phyloP scores from a whole-genome alignment of 192 early-diverging fungal genomes.

The Podila horticola region DNA sequence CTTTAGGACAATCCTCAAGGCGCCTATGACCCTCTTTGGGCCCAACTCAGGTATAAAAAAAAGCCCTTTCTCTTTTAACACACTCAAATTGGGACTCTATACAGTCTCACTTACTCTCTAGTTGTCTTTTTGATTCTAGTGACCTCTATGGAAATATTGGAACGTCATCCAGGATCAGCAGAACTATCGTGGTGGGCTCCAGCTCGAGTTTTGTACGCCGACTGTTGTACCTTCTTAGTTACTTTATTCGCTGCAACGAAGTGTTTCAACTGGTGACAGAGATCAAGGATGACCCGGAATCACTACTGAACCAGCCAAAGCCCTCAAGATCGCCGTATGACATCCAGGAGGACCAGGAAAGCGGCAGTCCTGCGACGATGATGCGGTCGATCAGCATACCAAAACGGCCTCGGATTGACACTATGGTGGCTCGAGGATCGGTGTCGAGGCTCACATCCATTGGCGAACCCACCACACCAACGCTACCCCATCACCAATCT shows the following conservation, averaged over 20 bases:
- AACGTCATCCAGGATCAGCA: constrained; percentile 54
- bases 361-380: constrained; percentile 44
- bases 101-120: neutral
- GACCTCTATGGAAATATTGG: constrained; percentile 66
- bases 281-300: constrained; percentile 43
- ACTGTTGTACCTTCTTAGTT: constrained; percentile 62
- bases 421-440: constrained; percentile 19
- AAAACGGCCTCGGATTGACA: constrained; percentile 41
- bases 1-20: constrained; percentile 41
- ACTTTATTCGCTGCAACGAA: constrained; percentile 70
- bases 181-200: constrained; percentile 64
- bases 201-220: constrained; percentile 58
- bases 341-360: constrained; percentile 39
- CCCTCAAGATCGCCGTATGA: constrained; percentile 15
- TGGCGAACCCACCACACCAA: constrained; percentile 34
- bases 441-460: constrained; percentile 25
- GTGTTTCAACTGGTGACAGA: constrained; percentile 58
- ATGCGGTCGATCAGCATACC: constrained; percentile 51
- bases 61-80: neutral
- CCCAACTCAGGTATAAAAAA: constrained; percentile 60
- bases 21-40: constrained; percentile 67
- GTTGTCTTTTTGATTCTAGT: constrained; percentile 15
- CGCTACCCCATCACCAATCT: constrained; percentile 9
- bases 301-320: constrained; percentile 26
- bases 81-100: neutral